These are phyloP conservation scores for Exophiala phaeomuriformis DNA, from an alignment of 2,329 filamentous ascomycete species.

Conservation along the genomic window DNA sequence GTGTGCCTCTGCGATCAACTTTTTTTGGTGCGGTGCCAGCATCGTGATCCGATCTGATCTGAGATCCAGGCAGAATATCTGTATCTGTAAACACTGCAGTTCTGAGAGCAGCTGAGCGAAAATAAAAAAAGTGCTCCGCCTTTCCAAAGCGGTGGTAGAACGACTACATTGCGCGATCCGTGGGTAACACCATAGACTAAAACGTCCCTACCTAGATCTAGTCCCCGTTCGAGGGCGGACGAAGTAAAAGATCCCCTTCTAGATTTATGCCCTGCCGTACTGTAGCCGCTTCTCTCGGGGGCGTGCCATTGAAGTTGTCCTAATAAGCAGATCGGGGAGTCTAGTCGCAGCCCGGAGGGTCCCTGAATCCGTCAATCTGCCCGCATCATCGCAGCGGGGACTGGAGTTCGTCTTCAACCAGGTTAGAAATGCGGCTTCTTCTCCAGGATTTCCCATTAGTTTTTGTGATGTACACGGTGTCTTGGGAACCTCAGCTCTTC, in stretches of 20 bases:
- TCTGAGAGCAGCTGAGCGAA: neutral
- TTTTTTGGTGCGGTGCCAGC: neutral
- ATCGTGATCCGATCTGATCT: neutral
- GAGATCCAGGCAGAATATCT: no score
- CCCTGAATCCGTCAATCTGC: neutral
- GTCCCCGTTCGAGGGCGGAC: neutral
- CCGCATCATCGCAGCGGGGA: neutral
- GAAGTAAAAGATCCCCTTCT: neutral
- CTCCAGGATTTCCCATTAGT: neutral
- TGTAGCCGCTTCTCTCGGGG: no score
- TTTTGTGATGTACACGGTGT: neutral
- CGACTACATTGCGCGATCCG: conserved; percentile 7
- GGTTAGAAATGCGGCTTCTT: neutral
- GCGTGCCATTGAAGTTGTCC: no score
- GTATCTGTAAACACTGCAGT: neutral
- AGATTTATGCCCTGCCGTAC: neutral
- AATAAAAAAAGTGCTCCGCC: neutral
- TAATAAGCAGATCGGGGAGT: conserved; percentile 10
- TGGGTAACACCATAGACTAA: neutral
- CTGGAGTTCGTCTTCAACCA: no score
- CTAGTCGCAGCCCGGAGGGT: conserved; percentile 11
- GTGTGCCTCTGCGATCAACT: neutral
- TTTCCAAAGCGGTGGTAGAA: neutral
- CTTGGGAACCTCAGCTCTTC: neutral
- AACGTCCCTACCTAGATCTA: neutral